Base-by-base conservation (phyloP, 305 asterid genomes). In the Fraxinus xanthoxyloides region DNA sequence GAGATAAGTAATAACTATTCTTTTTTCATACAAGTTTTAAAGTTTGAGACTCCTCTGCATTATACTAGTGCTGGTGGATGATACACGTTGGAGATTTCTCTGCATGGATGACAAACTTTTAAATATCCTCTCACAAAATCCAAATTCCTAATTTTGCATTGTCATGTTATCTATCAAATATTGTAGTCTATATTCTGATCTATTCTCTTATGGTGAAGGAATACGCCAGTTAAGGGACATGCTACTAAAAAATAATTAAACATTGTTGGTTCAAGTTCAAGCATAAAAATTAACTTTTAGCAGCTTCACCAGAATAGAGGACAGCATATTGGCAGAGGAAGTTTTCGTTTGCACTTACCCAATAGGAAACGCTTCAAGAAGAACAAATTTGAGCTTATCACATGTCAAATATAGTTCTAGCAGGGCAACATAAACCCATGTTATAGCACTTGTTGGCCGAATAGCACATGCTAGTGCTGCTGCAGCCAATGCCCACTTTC, bases 361-460 rank as follows among this genome's bases (percentile, higher is more conserved):
- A 51, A 91, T 88, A 5, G 97, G 93, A 79, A 90, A 63, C 84
- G 89, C 97, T 87, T 96, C 98, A 80, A 90, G 88, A 85, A 92
- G 86, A 56, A 90, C 79, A 77, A 91, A 90, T 80, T 88, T 90
- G 80, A 96, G 84, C 85, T 76, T 91, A 79, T 93, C 86, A 34
- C 67, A 85, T 31, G 98, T 19, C 48, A 75, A 76, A 79, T 87
- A 87, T 51, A 94, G 83, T 88, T 96, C 99, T 28, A 93, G 83
- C 69, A 90, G 72, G 80, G 98, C 98, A 87, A 94, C 72, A 84
- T 93, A 94, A 75, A 93, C 82, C 99, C 99, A 96, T 28, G 92
- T 91, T 83, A 96, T 88, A 72, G 97, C 99, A 85, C 98, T 94
- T 84, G 98, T 96, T 8, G 99, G 98, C 74, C 98, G 93, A 85